These are phyloP conservation scores for Chrysopogon serrulatus DNA, from an alignment of 176 grass and related monocot species.

Conservation along the genomic window DNA sequence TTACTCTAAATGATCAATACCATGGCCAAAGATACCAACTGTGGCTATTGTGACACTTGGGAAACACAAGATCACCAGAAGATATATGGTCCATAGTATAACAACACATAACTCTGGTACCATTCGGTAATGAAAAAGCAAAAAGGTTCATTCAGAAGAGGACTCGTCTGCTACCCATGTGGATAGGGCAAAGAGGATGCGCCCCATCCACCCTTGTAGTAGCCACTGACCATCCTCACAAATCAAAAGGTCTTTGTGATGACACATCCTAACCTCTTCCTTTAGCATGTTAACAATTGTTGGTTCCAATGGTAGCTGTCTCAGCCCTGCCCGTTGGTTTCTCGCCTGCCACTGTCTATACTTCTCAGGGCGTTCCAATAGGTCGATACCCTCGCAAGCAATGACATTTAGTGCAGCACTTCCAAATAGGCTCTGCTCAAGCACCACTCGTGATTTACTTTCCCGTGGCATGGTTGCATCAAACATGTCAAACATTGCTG, in stretches of 20 bases:
- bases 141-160: background rate
- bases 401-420: background rate
- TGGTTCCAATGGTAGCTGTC: background rate
- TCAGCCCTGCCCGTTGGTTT: background rate
- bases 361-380: background rate
- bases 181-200: background rate
- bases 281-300: background rate
- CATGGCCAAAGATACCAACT: background rate
- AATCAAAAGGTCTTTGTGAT: background rate
- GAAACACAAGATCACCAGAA: background rate
- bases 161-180: background rate
- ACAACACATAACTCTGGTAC: background rate
- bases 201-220: background rate
- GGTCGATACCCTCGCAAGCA: background rate
- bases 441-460: background rate
- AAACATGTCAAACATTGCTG: slow-evolving; percentile 35
- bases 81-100: background rate
- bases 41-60: background rate
- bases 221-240: background rate
- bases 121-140: background rate
- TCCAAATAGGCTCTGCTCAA: background rate
- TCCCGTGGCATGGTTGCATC: slow-evolving; percentile 16
- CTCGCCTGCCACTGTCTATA: background rate
- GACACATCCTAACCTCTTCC: background rate
- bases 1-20: background rate